These are phyloP conservation scores for Saccharomycopsis capsularis DNA, from an alignment of 805 yeast genomes.

Conservation along the genomic window DNA sequence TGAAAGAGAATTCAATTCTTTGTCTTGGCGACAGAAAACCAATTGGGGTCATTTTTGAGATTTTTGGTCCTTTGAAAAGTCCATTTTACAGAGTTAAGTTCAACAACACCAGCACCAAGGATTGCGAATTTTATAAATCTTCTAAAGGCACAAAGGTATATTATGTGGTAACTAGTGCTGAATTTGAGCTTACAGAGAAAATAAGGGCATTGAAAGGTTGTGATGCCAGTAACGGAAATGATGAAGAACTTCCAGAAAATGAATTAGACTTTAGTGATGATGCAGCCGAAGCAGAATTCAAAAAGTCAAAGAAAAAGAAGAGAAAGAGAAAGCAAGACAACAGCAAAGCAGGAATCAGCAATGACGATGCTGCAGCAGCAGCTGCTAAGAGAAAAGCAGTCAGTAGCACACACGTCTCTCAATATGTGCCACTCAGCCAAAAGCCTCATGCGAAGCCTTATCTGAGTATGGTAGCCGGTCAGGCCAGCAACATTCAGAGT, in stretches of 20 bases:
- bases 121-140: conserved; percentile 37
- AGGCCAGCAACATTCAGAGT: no score
- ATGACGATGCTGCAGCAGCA: no score
- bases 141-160: conserved; percentile 52
- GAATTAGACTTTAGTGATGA: conserved; percentile 96
- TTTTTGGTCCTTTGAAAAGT: conserved; percentile 77
- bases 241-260: conserved; percentile 87
- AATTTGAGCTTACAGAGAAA: conserved; percentile 69
- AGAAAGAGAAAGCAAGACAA: conserved; percentile 36
- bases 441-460: no score
- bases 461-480: no score
- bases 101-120: conserved; percentile 38
- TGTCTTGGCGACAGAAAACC: conserved; percentile 66
- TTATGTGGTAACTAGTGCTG: conserved; percentile 75
- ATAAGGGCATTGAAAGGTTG: conserved; percentile 72
- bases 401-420: no score
- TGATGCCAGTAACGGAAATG: conserved; percentile 92
- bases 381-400: no score
- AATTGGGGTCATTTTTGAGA: conserved; percentile 77
- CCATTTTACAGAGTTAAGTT: conserved; percentile 79
- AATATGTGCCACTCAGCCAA: no score
- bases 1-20: conserved; percentile 73
- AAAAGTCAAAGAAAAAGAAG: conserved; percentile 55
- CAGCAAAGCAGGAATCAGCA: no score
- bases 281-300: conserved; percentile 73